Conservation (phyloP, 176 grass and related monocot species). For the Eleusine coracana region DNA sequence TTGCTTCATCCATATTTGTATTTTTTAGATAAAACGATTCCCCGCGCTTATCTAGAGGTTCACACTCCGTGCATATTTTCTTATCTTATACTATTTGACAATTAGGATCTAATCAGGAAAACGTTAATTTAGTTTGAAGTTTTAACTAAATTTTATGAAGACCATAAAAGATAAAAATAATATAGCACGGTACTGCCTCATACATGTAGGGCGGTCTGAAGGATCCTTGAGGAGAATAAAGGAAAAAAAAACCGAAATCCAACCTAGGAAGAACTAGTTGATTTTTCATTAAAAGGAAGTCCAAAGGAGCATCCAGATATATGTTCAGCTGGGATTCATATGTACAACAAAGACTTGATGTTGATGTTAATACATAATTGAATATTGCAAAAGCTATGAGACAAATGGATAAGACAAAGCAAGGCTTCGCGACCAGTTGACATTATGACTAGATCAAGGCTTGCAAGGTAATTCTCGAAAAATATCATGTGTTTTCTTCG, state of each 20-base stretch:
- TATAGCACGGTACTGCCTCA: background rate
- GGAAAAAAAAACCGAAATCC: too few species aligned
- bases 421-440: background rate
- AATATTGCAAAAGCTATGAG: background rate
- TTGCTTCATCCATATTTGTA: background rate
- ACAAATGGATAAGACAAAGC: constrained; percentile 36
- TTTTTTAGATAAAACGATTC: background rate
- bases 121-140: background rate
- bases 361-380: background rate
- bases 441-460: constrained; percentile 35
- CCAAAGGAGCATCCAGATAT: too few species aligned
- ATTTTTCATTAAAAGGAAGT: too few species aligned
- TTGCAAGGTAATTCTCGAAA: background rate
- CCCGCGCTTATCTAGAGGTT: background rate
- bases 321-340: background rate
- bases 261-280: too few species aligned
- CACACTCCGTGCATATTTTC: background rate
- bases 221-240: background rate
- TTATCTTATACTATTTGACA: background rate
- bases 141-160: background rate
- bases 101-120: background rate
- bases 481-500: background rate
- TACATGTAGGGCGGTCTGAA: background rate
- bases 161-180: too few species aligned
- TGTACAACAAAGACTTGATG: background rate